Conservation (phyloP, 345 rosid genomes). For the Lumnitzera littorea region DNA sequence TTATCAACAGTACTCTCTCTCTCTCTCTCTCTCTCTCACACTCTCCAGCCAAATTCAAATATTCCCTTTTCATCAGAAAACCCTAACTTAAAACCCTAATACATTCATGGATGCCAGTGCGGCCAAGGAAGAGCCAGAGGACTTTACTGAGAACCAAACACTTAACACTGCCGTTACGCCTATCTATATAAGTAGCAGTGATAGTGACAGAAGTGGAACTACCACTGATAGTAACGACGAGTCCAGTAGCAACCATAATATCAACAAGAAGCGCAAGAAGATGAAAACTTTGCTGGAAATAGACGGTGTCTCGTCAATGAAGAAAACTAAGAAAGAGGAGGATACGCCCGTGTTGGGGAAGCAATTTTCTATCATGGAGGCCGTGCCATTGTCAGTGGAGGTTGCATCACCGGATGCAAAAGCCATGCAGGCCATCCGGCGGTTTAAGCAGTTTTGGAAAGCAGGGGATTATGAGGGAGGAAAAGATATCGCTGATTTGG, state of each 20-base stretch:
- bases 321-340: constrained; percentile 4
- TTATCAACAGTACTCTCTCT: no score
- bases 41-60: no score
- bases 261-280: not conserved
- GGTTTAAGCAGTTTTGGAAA: no score
- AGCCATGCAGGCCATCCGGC: no score
- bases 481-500: no score
- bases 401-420: not conserved
- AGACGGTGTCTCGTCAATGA: not conserved
- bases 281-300: constrained; percentile 8
- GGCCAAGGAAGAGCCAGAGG: constrained; percentile 2
- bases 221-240: not conserved
- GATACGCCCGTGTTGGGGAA: not conserved
- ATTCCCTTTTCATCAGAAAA: no score
- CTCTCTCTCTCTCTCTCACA: no score
- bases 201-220: not conserved
- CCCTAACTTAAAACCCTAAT: no score
- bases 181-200: constrained; percentile 1
- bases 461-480: no score
- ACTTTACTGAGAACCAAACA: not conserved
- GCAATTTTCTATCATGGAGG: not conserved
- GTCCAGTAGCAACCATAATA: not conserved
- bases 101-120: not conserved
- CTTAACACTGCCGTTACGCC: not conserved
- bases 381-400: not conserved